Base-by-base conservation (phyloP, 805 yeast species). In the Saturnispora ahearnii region DNA sequence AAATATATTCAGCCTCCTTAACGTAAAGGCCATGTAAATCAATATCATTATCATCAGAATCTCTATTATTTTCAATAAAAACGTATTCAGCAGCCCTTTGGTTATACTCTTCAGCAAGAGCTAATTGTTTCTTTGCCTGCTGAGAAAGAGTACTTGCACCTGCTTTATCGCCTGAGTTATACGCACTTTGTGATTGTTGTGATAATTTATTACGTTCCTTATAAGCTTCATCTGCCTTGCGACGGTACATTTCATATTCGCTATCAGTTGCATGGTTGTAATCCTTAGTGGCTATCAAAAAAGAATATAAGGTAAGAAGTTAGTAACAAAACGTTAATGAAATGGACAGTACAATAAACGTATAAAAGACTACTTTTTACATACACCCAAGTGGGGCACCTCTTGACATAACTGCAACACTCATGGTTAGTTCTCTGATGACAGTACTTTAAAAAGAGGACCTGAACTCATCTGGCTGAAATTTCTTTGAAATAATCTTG, bases 21-120 rank as follows among this genome's bases (percentile, higher is more conserved):
- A 91, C 95, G 58, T 74, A 90, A 30, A 91, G 70, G 0, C 99
- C 99, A 65, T 91, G 99, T 48, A 91, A 72, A 68, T 91, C 98
- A 54, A 91, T 88, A 66, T 91, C 98, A 64, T 87, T 84, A 24
- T 74, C 73, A 31, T 77, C 81, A n/a, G 91, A 82, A 61, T 90
- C 97, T 37, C 87, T 78, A 62, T 91, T 91, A 65, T 91, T 91
- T 56, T 85, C 90, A 41, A 82, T 71, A 64, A 91, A 91, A 1
- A 87, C 96, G 60, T 82, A 89, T 63, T 82, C 87, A 1, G 96
- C 97, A 4, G 98, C 99, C 64, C 81, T 79, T 18, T 72, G 69
- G 66, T 90, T 90, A 62, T 73, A 78, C 36, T 71, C 63, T 41
- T 88, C 95, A 32, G 88, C 93, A 55, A 81, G 67, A 0, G 60